A percentile compares a stretch with the other conserved stretches of the same genome.
Evolutionary conservation across 2,329 filamentous ascomycete genomes (phyloP).

Genomic region (Hymenoscyphus scutula): DNA sequence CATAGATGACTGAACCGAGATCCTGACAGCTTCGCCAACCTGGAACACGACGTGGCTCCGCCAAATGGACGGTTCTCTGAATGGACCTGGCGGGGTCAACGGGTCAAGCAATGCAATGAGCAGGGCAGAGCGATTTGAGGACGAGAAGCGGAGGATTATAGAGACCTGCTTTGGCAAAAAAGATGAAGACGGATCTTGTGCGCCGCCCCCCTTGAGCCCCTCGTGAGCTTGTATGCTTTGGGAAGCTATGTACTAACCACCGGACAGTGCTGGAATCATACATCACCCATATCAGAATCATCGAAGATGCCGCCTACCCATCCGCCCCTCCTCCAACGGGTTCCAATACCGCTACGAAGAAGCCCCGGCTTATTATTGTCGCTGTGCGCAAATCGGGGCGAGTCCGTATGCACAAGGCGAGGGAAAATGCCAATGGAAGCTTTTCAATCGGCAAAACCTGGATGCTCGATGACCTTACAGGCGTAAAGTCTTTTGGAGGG

Average conservation of each 20-base stretch:
- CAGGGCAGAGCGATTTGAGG: constrained; percentile 83
- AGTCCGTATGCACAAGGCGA: constrained; percentile 93
- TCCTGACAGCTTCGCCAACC: constrained; percentile 14
- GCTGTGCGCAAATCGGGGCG: constrained; percentile 88
- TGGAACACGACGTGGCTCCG: constrained; percentile 36
- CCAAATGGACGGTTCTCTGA: constrained; percentile 37
- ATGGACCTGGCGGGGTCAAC: constrained; percentile 36
- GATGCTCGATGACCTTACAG: constrained; percentile 85
- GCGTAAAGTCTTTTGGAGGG: constrained; percentile 78
- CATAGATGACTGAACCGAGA: constrained; percentile 27
- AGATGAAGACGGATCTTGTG: constrained; percentile 82
- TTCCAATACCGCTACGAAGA: constrained; percentile 72
- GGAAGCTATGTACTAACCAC: background rate
- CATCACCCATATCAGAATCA: constrained; percentile 93
- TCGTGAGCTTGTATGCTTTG: background rate
- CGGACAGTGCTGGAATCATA: constrained; percentile 79
- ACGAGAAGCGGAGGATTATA: constrained; percentile 92
- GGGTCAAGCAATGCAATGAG: constrained; percentile 29
- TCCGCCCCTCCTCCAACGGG: constrained; percentile 81
- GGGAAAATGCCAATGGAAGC: constrained; percentile 88
- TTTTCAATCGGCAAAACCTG: constrained; percentile 99
- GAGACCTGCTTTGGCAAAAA: constrained; percentile 92
- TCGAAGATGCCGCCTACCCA: constrained; percentile 80
- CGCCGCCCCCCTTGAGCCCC: constrained; percentile 12
- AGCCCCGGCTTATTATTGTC: constrained; percentile 87